These are phyloP conservation scores for Floccularia luteovirens DNA, from an alignment of 768 basidiomycete genomes.

Conservation along the genomic window DNA sequence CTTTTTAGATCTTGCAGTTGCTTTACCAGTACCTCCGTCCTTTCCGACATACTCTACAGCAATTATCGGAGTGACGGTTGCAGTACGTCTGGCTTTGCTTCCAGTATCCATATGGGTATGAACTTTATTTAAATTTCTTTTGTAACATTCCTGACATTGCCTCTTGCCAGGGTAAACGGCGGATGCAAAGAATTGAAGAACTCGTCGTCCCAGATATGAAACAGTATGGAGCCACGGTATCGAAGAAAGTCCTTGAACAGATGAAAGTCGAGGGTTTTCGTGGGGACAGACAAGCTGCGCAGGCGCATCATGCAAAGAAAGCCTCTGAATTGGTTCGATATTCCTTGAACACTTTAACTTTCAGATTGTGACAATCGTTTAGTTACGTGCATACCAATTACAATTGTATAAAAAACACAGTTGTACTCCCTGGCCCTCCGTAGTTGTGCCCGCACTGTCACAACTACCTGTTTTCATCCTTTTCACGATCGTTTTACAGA, in stretches of 20 bases:
- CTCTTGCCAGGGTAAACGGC: constrained; percentile 45
- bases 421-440: constrained; percentile 51
- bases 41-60: constrained; percentile 69
- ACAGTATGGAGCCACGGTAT: constrained; percentile 34
- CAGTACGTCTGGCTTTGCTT: constrained; percentile 53
- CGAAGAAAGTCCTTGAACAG: constrained; percentile 32
- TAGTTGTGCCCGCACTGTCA: constrained; percentile 50
- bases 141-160: constrained; percentile 5
- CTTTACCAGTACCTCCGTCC: constrained; percentile 63
- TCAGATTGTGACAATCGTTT: constrained; percentile 2
- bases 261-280: constrained; percentile 52
- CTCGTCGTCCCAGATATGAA: constrained; percentile 50
- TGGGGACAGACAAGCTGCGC: constrained; percentile 45
- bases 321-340: constrained; percentile 38
- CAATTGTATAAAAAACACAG: constrained; percentile 52
- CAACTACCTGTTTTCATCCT: constrained; percentile 71
- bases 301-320: constrained; percentile 38
- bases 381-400: constrained; percentile 50
- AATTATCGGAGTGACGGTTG: constrained; percentile 62
- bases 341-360: neutral
- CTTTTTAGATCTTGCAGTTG: constrained; percentile 70
- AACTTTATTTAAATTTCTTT: constrained; percentile 3
- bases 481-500: constrained; percentile 50
- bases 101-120: constrained; percentile 77
- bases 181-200: constrained; percentile 54